Evolutionary conservation across 345 rosid genomes (phyloP), one percentile per base, ranked within the genome.

Genomic region (Gossypium raimondii): DNA sequence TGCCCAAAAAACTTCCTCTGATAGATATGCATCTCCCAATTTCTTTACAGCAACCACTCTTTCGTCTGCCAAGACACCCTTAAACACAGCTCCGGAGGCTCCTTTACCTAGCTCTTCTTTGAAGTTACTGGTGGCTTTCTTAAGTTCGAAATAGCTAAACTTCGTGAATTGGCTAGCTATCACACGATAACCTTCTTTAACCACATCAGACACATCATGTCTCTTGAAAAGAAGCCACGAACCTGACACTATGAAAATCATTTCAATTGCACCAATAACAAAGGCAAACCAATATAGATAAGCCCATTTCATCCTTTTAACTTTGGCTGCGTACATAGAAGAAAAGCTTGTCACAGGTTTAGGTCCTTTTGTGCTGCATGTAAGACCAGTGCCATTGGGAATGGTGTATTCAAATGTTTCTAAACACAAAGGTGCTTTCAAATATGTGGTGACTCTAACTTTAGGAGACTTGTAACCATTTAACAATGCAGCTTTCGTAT

Each of bases 21-120:
- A 84, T 53, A 81, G 86, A 65, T 76, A 58, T 38, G 78, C 75
- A 47, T 87, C 82, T 72, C 66, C 78, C 16, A 88, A 78, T 75
- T 76, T 81, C 83, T 86, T 88, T 65, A 86, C 86, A 2, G 90
- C 92, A 75, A 86, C 85, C 4, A 13, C 70, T 22, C 79, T 80
- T 53, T 81, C 84, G 61, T 80, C 79, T 1, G 41, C 76, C 79
- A 88, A 27, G 66, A 78, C 78, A 6, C 89, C 90, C 72, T 82
- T 86, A 47, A 78, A 88, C 2, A 88, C 90, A 47, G 77, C 62
- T 57, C 90, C 87, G 3, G 85, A 83, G 25, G 81, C 88, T 64
- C 92, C 90, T 64, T 82, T 82, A 65, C 92, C 88, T 11, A 85
- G 27, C 70, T 80, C 81, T 68, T 76, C 74, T 48, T 47, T 74